Base-by-base conservation (phyloP, 371 early-diverging fungal species). In the Catenaria anguillulae region DNA sequence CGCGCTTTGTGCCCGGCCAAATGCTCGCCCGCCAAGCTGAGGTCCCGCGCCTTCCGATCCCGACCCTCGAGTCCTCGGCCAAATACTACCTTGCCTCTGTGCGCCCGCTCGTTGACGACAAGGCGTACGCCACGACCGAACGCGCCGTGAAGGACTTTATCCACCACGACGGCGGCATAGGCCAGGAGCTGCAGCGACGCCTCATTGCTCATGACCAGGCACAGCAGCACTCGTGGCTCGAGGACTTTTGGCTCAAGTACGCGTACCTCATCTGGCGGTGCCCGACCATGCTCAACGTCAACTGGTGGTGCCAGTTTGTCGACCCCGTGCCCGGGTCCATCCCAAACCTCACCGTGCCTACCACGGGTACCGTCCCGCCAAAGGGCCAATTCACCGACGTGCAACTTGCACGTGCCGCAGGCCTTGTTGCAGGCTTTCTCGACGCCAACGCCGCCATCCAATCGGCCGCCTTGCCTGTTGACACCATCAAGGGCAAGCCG, bases 251-350 rank as follows among this genome's bases (percentile, higher is more conserved):
- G 92, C 79, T 95, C 13, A 72, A 79, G 61, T 85, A 88, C 63
- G 97, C 87, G 21, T 96, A 96, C 68, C 81, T 90, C n/a, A 83
- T 85, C 55, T 93, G 87, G 78, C 78, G 93, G 33, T 86, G 83
- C 13, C 83, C 89, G 3, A 77, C 84, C 8, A 71, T 89, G 65
- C 80, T 91, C 72, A 88, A 92, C 65, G 85, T 88, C 60, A 93
- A 92, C 67, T 93, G 92, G 93, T 90, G 78, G 83, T 82, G 76
- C 40, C 76, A 79, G 67, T 80, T 84, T 67, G 75, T 73, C 36
- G 85, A 87, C 67, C 79, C 78, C 56, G 17, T 10, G 40, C 10
- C 10, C 40, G 81, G 10, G 66, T 10, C 45, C 19, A n/a, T n/a
- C n/a, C n/a, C n/a, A n/a, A n/a, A n/a, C n/a, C n/a, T n/a, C n/a